Evolutionary conservation across 495 filamentous ascomycete species (phyloP).

Genomic region (Cairneyella variabilis): DNA sequence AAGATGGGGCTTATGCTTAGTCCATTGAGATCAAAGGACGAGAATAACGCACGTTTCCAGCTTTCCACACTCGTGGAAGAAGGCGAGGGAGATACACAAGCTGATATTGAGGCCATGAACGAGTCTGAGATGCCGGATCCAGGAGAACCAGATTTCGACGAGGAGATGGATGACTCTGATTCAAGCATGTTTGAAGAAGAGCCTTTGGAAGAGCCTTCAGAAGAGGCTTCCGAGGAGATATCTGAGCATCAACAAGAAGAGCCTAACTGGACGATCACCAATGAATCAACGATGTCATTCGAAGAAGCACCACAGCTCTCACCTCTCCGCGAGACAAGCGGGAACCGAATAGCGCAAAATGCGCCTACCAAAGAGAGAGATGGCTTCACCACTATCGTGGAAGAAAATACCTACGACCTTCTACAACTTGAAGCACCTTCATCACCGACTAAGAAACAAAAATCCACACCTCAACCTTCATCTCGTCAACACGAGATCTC

Average conservation of each 20-base stretch:
- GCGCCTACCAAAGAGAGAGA: conserved; percentile 39
- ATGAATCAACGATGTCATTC: conserved; percentile 20
- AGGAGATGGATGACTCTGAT: conserved; percentile 10
- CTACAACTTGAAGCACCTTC: conserved; percentile 15
- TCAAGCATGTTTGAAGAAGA: conserved; percentile 23
- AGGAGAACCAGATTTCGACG: conserved; percentile 35
- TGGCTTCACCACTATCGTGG: conserved; percentile 38
- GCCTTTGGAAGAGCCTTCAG: conserved; percentile 22
- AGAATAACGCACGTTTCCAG: conserved; percentile 36
- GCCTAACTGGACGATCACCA: conserved; percentile 14
- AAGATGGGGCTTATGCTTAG: conserved; percentile 70
- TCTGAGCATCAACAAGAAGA: conserved; percentile 33
- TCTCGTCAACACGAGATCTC: neutral
- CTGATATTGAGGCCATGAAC: conserved; percentile 27
- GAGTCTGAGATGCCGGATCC: conserved; percentile 12
- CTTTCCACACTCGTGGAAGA: conserved; percentile 38
- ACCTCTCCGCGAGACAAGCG: conserved; percentile 42
- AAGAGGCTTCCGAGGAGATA: conserved; percentile 26
- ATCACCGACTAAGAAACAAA: conserved; percentile 3
- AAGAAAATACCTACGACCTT: conserved; percentile 41
- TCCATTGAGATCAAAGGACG: conserved; percentile 51
- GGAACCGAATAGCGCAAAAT: conserved; percentile 23
- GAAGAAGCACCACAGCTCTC: conserved; percentile 37
- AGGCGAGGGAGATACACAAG: conserved; percentile 31
- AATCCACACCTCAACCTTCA: conserved; percentile 8